These are phyloP conservation scores for Cyberlindnera nakhonratchasimensis DNA, from an alignment of 805 yeast species.

Conservation along the genomic window DNA sequence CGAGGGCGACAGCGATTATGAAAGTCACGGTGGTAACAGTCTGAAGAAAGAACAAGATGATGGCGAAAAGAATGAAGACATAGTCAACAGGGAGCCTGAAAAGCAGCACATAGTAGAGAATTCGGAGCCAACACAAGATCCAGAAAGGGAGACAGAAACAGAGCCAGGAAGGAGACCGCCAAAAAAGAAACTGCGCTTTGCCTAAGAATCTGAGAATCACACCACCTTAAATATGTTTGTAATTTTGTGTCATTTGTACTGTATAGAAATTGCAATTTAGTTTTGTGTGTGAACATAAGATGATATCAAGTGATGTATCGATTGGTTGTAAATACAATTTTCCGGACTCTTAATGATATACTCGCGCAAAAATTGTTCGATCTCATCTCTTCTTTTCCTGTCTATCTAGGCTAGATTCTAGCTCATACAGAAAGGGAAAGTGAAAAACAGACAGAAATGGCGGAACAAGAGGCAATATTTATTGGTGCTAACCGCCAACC, in stretches of 20 bases:
- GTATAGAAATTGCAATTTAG: neutral
- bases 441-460: slow-evolving; percentile 10
- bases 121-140: neutral
- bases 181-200: slow-evolving; percentile 14
- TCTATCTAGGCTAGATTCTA: neutral
- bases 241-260: neutral
- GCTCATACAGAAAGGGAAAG: neutral
- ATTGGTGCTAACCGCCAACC: slow-evolving; percentile 71
- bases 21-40: slow-evolving; percentile 3
- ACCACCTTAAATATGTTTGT: too few species aligned
- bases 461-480: slow-evolving; percentile 50
- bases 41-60: slow-evolving; percentile 3
- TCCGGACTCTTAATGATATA: too few species aligned
- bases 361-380: neutral
- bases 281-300: neutral
- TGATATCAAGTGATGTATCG: neutral
- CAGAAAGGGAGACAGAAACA: neutral
- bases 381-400: slow-evolving; percentile 7
- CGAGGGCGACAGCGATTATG: slow-evolving; percentile 7
- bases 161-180: neutral
- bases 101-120: neutral
- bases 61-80: too few species aligned
- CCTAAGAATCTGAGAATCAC: neutral
- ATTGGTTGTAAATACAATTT: neutral
- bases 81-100: too few species aligned